A percentile compares a stretch with the other conserved stretches of the same genome.
These are phyloP conservation scores for Backusella liffmaniae DNA, from an alignment of 192 early-diverging fungal genomes.

Conservation along the genomic window DNA sequence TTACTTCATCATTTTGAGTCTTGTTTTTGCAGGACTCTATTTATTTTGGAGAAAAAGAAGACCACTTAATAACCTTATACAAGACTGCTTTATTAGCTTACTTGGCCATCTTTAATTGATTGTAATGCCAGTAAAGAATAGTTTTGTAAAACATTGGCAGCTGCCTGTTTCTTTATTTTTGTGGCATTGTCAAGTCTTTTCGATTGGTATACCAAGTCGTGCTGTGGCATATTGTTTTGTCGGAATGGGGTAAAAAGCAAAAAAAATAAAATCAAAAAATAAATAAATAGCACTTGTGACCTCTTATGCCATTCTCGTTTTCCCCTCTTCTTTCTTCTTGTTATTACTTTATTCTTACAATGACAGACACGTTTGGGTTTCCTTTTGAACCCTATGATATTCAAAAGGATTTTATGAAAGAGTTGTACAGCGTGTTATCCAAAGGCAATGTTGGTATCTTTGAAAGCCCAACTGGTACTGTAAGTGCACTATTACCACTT, in stretches of 20 bases:
- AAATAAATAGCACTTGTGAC: background rate
- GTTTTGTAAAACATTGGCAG: slow-evolving; percentile 21
- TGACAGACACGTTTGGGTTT: slow-evolving; percentile 41
- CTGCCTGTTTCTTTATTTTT: slow-evolving; percentile 18
- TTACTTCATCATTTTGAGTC: slow-evolving; percentile 23
- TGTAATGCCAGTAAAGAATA: slow-evolving; percentile 20
- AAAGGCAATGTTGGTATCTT: slow-evolving; percentile 74
- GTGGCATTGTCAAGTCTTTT: slow-evolving; percentile 19
- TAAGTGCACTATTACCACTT: slow-evolving; percentile 20
- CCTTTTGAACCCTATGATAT: slow-evolving; percentile 74
- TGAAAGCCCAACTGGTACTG: slow-evolving; percentile 92
- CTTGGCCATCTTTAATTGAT: slow-evolving; percentile 13
- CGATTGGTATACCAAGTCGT: background rate
- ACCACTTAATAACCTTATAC: background rate
- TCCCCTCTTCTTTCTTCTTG: background rate
- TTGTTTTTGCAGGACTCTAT: slow-evolving; percentile 22
- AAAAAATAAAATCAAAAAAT: background rate
- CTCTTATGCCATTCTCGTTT: background rate
- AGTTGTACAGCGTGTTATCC: slow-evolving; percentile 70
- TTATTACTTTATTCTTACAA: background rate
- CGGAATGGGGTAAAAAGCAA: background rate
- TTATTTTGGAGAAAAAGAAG: background rate
- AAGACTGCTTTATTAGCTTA: background rate
- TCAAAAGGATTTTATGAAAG: slow-evolving; percentile 76
- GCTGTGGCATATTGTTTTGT: background rate